Base-by-base conservation (phyloP, 768 basidiomycete genomes). In the Collybiopsis luxurians region DNA sequence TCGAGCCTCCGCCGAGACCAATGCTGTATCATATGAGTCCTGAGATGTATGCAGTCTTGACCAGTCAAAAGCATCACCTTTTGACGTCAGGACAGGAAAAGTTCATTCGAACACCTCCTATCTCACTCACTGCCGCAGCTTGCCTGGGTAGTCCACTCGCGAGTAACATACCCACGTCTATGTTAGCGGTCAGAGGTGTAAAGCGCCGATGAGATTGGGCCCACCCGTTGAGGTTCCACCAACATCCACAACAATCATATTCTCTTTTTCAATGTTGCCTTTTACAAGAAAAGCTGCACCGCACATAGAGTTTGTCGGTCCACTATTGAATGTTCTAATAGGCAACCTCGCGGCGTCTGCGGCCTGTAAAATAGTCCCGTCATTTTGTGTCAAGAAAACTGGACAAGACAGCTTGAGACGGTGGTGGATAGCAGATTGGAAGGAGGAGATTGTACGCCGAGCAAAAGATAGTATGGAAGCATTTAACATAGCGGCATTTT, bases 251-350 rank as follows among this genome's bases (percentile, higher is more conserved):
- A 85, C 83, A 39, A 81, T 67, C 26, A 75, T 71, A 56, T 72
- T 67, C 64, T 76, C 69, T 15, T 45, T 43, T 60, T 63, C 57
- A 9, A 66, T 67, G 59, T 71, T 72, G 43, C 74, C 66, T 9
- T 75, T 72, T 0, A 82, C 74, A 6, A 84, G 71, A 64, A 80
- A 83, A 5, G 78, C 76, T 4, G 82, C 83, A 13, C 82, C 83
- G 40, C 83, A 73, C 81, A 84, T 85, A 6, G 81, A 83, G 65
- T 84, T 84, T 0, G 83, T 85, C n/a, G 82, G 79, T 3, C 80
- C 80, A 54, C 74, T 77, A 42, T 75, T 75, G 61, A 76, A 85
- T 0, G 84, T 85, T 42, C 79, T 74, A 60, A 85, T 83, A 26
- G 84, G 84, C 46, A 85, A 69, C 42, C 71, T 69, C 0, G 75